These are phyloP conservation scores for Sporisorium graminicola DNA, from an alignment of 1,284 basidiomycete species.

Conservation along the genomic window DNA sequence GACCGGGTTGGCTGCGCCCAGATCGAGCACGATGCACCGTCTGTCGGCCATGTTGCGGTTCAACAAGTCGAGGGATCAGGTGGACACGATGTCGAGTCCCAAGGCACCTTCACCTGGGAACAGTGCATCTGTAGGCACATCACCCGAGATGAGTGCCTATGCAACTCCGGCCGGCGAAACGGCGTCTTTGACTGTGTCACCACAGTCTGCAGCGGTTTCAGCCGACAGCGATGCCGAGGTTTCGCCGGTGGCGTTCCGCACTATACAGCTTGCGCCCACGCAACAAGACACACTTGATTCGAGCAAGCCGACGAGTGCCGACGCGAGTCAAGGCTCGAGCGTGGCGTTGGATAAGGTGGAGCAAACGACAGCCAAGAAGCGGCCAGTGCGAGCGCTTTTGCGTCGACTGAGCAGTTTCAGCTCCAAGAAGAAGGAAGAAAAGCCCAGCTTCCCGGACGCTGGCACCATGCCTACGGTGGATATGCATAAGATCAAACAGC, in stretches of 20 bases:
- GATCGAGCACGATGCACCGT: slow-evolving; percentile 16
- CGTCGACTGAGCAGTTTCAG: slow-evolving; percentile 54
- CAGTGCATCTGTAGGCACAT: slow-evolving; percentile 7
- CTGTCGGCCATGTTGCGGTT: slow-evolving; percentile 34
- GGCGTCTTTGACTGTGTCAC: slow-evolving; percentile 23
- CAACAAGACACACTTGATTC: slow-evolving; percentile 5
- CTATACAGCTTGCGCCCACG: slow-evolving; percentile 24
- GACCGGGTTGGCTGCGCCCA: slow-evolving; percentile 9
- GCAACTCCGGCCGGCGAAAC: slow-evolving; percentile 24
- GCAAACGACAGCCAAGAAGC: slow-evolving; percentile 16
- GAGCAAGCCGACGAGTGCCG: slow-evolving; percentile 15
- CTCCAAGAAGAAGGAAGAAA: slow-evolving; percentile 29
- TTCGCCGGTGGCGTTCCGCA: slow-evolving; percentile 39
- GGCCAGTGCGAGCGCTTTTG: slow-evolving; percentile 26
- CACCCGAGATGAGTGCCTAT: slow-evolving; percentile 19
- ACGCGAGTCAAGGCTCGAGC: slow-evolving; percentile 32
- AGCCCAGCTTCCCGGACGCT: slow-evolving; percentile 36
- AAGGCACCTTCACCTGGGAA: neutral
- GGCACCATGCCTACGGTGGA: slow-evolving; percentile 46
- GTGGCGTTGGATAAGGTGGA: slow-evolving; percentile 13
- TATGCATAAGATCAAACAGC: slow-evolving; percentile 32
- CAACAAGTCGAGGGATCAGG: slow-evolving; percentile 22
- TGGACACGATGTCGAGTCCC: slow-evolving; percentile 10
- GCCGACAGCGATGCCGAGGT: slow-evolving; percentile 36
- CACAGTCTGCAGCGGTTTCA: slow-evolving; percentile 34